Conservation (phyloP, 2,329 filamentous ascomycete species). For the Fusarium sublunatum region DNA sequence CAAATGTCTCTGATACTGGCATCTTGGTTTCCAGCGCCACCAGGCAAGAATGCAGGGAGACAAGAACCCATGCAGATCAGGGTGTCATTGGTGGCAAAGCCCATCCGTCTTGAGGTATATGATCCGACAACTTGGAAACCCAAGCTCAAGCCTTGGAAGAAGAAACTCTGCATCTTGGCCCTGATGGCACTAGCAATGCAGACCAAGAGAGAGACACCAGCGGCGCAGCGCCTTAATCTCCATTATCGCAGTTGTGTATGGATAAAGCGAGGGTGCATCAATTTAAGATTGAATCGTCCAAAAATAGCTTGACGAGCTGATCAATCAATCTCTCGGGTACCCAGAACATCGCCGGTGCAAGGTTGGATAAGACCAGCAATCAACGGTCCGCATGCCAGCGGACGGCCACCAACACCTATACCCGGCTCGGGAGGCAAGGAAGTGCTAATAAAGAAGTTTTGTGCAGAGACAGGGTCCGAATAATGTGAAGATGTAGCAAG, state of each 20-base stretch:
- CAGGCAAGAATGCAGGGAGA: constrained; percentile 26
- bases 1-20: constrained; percentile 25
- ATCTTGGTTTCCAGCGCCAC: constrained; percentile 28
- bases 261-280: constrained; percentile 2
- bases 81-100: constrained; percentile 26
- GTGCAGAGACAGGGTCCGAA: constrained; percentile 4
- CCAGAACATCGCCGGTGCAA: constrained; percentile 6
- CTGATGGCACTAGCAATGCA: constrained; percentile 24
- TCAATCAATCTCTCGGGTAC: constrained; percentile 28
- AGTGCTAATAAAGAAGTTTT: constrained; percentile 7
- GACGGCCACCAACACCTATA: constrained; percentile 18
- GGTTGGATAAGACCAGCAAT: constrained; percentile 20
- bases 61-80: neutral
- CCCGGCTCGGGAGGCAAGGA: constrained; percentile 10
- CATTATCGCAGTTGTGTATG: neutral
- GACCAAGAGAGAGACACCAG: neutral
- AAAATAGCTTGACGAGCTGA: constrained; percentile 32
- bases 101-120: constrained; percentile 14
- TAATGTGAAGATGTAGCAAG: constrained; percentile 1
- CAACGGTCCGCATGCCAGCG: constrained; percentile 31
- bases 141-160: constrained; percentile 2
- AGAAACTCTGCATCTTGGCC: constrained; percentile 9
- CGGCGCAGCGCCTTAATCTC: constrained; percentile 11
- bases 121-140: constrained; percentile 14
- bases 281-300: constrained; percentile 40